Evolutionary conservation across 495 filamentous ascomycete genomes (phyloP), one percentile per base, ranked within the genome.

Genomic region (Amphirosellinia nigrospora): DNA sequence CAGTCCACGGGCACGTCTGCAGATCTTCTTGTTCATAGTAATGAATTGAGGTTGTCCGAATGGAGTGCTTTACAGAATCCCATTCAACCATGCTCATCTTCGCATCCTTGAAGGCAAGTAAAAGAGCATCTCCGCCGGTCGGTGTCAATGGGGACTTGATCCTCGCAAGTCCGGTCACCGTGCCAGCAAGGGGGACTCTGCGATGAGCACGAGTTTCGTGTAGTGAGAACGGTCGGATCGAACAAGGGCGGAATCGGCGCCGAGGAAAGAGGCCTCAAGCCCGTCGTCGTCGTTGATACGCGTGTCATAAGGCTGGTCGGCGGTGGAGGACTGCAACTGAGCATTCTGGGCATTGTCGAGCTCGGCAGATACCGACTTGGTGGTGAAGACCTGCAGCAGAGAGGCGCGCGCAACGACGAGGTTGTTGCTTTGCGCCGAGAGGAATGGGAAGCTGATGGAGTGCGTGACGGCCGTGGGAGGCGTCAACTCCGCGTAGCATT

Each of bases 21-120:
- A 94, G 83, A 74, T 97, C 94, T 75, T 98, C 94, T 77, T 94
- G 89, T 78, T 99, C 96, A 78, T 98, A 99, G 82, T 94, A 97
- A 82, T 99, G 96, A 72, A 99, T 94, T 34, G 94, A 97, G 67
- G 94, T 88, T 16, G 96, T 99, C 34, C 88, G 88, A 63, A 98
- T 88, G 30, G 86, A 85, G 76, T 93, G 83, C 46, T 87, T 87
- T 73, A 91, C 90, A 23, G 92, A 89, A 78, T 99, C 93, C 96
- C 96, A 99, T 83, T 97, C 93, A 63, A 98, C 88, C 82, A 98
- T 82, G 78, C 91, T 94, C 69, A 98, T 84, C 79, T 96, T 97
- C 32, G 96, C 96, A 83, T 98, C 94, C 71, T 90, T 89, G 74
- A 94, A 89, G 3, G 94, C 89, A 30, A 98, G 71, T 41, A 99